phyloP scores from a whole-genome alignment of 805 yeast species.

The Starmerella sp. region DNA sequence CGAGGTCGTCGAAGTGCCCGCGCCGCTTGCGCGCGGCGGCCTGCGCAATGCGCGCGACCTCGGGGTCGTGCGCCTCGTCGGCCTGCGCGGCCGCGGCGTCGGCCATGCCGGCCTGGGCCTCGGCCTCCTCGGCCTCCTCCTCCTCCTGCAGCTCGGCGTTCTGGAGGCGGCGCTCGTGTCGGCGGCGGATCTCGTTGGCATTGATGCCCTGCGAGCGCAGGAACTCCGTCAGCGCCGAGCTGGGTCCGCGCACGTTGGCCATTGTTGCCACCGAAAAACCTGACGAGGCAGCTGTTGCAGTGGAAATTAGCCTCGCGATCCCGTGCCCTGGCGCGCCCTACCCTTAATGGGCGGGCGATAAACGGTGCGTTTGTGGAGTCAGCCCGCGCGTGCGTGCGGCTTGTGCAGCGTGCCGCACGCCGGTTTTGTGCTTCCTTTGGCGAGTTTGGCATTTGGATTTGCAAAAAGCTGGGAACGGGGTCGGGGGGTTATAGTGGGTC shows the following conservation, averaged over 20 bases:
- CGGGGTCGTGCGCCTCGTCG: slow-evolving; percentile 22
- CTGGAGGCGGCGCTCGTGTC: slow-evolving; percentile 21
- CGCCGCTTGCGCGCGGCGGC: slow-evolving; percentile 24
- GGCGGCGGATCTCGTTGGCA: slow-evolving; percentile 59
- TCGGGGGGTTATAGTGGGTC: too few relatives aligned
- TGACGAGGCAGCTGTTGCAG: neutral
- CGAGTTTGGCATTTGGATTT: too few relatives aligned
- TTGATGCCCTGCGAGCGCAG: slow-evolving; percentile 79
- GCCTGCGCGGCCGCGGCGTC: slow-evolving; percentile 26
- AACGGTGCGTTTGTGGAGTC: neutral
- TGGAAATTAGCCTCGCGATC: neutral
- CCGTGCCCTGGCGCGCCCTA: neutral
- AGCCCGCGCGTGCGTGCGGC: too few relatives aligned
- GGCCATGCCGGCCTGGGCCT: slow-evolving; percentile 26
- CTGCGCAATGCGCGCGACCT: slow-evolving; percentile 21
- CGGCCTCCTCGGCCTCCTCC: slow-evolving; percentile 3
- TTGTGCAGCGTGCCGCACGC: too few relatives aligned
- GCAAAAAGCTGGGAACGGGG: too few relatives aligned
- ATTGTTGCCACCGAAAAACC: slow-evolving; percentile 4
- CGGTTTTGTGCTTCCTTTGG: too few relatives aligned
- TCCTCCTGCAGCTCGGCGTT: slow-evolving; percentile 5
- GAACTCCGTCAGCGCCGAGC: slow-evolving; percentile 84
- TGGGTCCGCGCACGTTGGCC: slow-evolving; percentile 35
- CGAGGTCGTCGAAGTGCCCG: slow-evolving; percentile 16
- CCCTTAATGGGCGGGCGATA: neutral